Conservation (phyloP, 2,329 filamentous ascomycete species). For the Aspergillus pseudoglaucus region DNA sequence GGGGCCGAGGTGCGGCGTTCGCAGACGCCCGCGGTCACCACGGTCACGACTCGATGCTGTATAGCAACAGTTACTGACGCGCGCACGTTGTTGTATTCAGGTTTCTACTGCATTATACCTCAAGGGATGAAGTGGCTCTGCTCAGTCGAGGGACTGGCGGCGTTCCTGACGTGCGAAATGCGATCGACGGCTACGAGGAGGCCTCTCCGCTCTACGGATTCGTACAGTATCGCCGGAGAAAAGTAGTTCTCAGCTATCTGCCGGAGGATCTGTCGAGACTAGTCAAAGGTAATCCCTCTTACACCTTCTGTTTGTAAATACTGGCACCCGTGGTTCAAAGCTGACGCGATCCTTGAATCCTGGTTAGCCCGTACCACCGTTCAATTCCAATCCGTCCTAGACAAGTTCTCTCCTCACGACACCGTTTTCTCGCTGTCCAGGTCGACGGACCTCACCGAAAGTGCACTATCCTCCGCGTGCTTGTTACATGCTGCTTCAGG, state of each 20-base stretch:
- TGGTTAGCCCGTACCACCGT: constrained; percentile 69
- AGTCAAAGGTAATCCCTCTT: constrained; percentile 66
- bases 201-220: constrained; percentile 87
- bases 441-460: constrained; percentile 76
- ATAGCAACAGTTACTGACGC: constrained; percentile 1
- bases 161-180: constrained; percentile 72
- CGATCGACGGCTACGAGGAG: constrained; percentile 72
- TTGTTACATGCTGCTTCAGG: constrained; percentile 81
- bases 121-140: constrained; percentile 80
- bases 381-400: constrained; percentile 56
- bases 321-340: constrained; percentile 1
- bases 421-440: constrained; percentile 70
- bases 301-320: neutral
- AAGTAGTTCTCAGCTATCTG: constrained; percentile 86
- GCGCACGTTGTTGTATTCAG: constrained; percentile 42
- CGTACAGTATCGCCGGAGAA: constrained; percentile 79
- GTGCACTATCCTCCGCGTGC: constrained; percentile 79
- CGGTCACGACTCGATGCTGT: too few species aligned
- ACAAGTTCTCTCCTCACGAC: constrained; percentile 77
- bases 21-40: neutral
- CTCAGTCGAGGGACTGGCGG: constrained; percentile 72
- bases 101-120: constrained; percentile 89
- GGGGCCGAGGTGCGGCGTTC: neutral
- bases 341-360: constrained; percentile 6
- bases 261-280: constrained; percentile 86